Evolutionary conservation across 257 asterid genomes (phyloP).

Genomic region (Solanum gandarillasii): DNA sequence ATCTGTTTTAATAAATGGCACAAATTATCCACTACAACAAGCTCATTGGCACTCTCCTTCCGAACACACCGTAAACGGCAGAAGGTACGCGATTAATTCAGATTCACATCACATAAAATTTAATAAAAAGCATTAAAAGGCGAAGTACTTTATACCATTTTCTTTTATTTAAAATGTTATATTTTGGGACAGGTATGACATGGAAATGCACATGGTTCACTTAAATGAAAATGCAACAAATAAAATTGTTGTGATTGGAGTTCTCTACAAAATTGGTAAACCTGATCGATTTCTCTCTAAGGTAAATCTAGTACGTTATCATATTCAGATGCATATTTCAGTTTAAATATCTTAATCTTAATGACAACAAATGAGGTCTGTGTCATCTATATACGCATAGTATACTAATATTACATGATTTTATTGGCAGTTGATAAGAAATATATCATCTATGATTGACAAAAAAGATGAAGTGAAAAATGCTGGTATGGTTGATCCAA

Average conservation of each 20-base stretch:
- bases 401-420: neutral
- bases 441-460: constrained; percentile 27
- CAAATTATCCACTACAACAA: constrained; percentile 28
- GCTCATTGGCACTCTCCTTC: constrained; percentile 88
- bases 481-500: constrained; percentile 35
- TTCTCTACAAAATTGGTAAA: constrained; percentile 46
- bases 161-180: neutral
- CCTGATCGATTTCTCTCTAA: constrained; percentile 46
- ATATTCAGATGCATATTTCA: neutral
- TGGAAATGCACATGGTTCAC: constrained; percentile 75
- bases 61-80: constrained; percentile 59
- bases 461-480: constrained; percentile 6
- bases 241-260: constrained; percentile 34
- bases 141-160: neutral
- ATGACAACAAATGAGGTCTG: neutral
- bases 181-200: constrained; percentile 28
- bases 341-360: neutral
- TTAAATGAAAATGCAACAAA: constrained; percentile 14
- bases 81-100: constrained; percentile 10
- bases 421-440: constrained; percentile 21
- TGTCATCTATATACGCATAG: neutral
- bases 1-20: constrained; percentile 30
- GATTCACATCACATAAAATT: neutral
- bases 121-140: too few relatives aligned
- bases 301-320: constrained; percentile 11